A percentile compares a stretch with the other conserved stretches of the same genome.
Evolutionary conservation across 2,329 filamentous ascomycete genomes (phyloP).

Genomic region (Orbilia ellipsospora): DNA sequence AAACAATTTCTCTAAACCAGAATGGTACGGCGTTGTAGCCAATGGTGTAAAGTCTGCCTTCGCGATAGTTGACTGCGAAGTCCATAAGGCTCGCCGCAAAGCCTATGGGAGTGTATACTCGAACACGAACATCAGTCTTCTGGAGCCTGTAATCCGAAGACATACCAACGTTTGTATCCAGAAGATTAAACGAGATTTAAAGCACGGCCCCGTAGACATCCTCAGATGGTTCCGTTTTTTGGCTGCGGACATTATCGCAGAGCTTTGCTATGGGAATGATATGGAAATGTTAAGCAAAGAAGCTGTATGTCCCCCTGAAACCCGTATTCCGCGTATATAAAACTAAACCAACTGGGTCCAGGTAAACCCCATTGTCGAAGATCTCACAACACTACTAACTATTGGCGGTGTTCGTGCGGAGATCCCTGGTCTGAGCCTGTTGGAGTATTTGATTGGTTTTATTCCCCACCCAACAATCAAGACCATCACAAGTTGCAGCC

Average conservation of each 20-base stretch:
- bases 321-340: too few relatives aligned
- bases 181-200: neutral
- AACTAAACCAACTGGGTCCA: too few relatives aligned
- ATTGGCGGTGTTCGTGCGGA: too few relatives aligned
- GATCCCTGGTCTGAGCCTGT: too few relatives aligned
- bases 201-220: neutral
- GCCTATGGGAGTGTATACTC: constrained; percentile 22
- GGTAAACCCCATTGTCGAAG: neutral
- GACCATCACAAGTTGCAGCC: constrained; percentile 10
- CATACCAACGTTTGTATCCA: neutral
- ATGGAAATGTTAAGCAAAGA: constrained; percentile 31
- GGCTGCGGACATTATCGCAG: constrained; percentile 12
- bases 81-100: constrained; percentile 14
- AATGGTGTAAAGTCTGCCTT: neutral
- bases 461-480: neutral
- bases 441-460: too few relatives aligned
- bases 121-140: constrained; percentile 6
- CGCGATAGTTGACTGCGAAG: constrained; percentile 1
- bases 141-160: constrained; percentile 26
- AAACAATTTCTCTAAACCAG: constrained; percentile 6
- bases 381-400: neutral
- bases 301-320: neutral
- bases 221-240: constrained; percentile 5
- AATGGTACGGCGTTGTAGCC: constrained; percentile 2
- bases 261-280: constrained; percentile 23